Percentiles rank a stretch among this genome's conserved stretches.
phyloP scores from a whole-genome alignment of 2,329 filamentous ascomycete genomes.

The Aspergillus aculeatus region DNA sequence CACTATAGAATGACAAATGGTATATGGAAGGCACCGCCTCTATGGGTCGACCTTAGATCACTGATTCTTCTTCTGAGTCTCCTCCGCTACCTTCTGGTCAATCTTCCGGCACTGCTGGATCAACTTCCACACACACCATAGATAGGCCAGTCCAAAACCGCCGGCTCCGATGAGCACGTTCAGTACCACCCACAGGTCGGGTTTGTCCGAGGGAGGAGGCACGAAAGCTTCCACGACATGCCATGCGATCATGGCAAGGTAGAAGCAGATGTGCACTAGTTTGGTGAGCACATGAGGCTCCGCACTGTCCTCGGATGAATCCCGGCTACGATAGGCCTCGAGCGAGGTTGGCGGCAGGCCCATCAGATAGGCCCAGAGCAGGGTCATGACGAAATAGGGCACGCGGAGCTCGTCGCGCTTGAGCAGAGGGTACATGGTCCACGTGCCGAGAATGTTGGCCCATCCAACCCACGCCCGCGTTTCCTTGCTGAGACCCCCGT shows the following conservation, averaged over 20 bases:
- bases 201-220: constrained; percentile 69
- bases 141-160: constrained; percentile 82
- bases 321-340: constrained; percentile 62
- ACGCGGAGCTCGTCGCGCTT: constrained; percentile 78
- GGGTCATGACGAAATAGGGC: constrained; percentile 79
- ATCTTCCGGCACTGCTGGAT: constrained; percentile 33
- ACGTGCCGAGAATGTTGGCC: constrained; percentile 82
- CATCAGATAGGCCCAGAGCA: constrained; percentile 88
- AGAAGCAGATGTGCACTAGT: constrained; percentile 72
- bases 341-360: constrained; percentile 78
- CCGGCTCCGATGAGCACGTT: constrained; percentile 84
- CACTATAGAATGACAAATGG: constrained; percentile 18
- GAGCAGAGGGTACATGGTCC: constrained; percentile 92
- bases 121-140: constrained; percentile 80
- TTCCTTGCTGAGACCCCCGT: constrained; percentile 72
- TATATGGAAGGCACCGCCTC: constrained; percentile 2
- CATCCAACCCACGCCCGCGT: constrained; percentile 92
- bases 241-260: constrained; percentile 75
- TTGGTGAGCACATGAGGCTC: constrained; percentile 60
- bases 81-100: constrained; percentile 24
- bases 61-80: constrained; percentile 36
- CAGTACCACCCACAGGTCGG: constrained; percentile 89
- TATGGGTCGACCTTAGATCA: constrained; percentile 16
- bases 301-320: constrained; percentile 26
- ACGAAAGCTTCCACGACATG: constrained; percentile 72